phyloP scores from a whole-genome alignment of 1,139 yeast species.

The Nakaseomyces uthaithaninus region DNA sequence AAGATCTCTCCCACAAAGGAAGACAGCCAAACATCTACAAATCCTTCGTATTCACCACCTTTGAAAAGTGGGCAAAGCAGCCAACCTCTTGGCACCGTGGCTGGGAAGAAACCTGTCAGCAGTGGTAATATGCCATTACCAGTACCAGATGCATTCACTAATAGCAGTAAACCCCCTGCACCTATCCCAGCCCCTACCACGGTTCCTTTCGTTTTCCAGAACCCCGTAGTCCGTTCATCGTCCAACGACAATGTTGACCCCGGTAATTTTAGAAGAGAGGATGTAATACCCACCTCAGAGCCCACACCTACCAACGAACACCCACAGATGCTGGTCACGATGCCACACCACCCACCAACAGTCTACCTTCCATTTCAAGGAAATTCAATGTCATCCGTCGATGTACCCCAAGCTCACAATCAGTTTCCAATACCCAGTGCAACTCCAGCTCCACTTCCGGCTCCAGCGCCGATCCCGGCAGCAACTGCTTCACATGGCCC shows the following conservation, averaged over 20 bases:
- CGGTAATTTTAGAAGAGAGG: no score
- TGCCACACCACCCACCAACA: constrained; percentile 4
- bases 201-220: constrained; percentile 1
- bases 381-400: not conserved
- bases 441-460: no score
- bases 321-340: not conserved
- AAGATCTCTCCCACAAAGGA: constrained; percentile 11
- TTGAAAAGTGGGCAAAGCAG: no score
- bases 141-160: constrained; percentile 1
- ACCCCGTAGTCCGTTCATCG: not conserved
- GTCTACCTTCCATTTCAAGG: not conserved
- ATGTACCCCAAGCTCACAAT: no score
- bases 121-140: not conserved
- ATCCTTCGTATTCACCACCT: no score
- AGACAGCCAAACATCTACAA: not conserved
- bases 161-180: constrained; percentile 4
- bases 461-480: no score
- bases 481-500: no score
- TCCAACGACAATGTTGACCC: no score
- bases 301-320: constrained; percentile 1
- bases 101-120: constrained; percentile 2
- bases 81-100: not conserved
- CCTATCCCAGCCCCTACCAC: constrained; percentile 3
- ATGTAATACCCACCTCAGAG: constrained; percentile 1
- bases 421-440: no score